These are phyloP conservation scores for Hawksworthiomyces lignivorus DNA, from an alignment of 2,329 filamentous ascomycete genomes.

Conservation along the genomic window DNA sequence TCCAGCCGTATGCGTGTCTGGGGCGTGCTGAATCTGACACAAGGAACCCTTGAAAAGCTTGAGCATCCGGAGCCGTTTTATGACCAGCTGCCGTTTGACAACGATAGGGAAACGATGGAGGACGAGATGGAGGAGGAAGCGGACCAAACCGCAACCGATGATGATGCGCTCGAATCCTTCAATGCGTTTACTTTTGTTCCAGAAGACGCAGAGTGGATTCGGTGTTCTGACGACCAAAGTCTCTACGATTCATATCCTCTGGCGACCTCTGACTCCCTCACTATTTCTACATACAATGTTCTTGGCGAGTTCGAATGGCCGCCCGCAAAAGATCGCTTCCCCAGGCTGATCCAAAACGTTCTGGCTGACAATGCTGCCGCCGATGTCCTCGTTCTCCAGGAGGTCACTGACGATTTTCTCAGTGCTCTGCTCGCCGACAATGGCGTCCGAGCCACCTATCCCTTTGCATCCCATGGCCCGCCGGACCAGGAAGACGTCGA, in stretches of 20 bases:
- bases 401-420: slow-evolving; percentile 58
- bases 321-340: slow-evolving; percentile 32
- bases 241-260: slow-evolving; percentile 3
- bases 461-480: slow-evolving; percentile 50
- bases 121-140: neutral
- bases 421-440: slow-evolving; percentile 41
- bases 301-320: slow-evolving; percentile 44
- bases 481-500: slow-evolving; percentile 42
- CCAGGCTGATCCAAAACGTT: slow-evolving; percentile 35
- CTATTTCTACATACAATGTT: slow-evolving; percentile 44
- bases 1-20: slow-evolving; percentile 48
- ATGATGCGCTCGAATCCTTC: slow-evolving; percentile 6
- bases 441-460: slow-evolving; percentile 40
- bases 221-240: slow-evolving; percentile 6
- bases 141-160: neutral
- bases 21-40: slow-evolving; percentile 36
- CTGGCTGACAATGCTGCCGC: slow-evolving; percentile 33
- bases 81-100: slow-evolving; percentile 1
- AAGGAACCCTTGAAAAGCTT: slow-evolving; percentile 18
- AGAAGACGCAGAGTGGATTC: slow-evolving; percentile 8
- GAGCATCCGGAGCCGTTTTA: slow-evolving; percentile 18
- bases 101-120: neutral
- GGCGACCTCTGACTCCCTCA: slow-evolving; percentile 16
- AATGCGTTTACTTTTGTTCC: slow-evolving; percentile 8
- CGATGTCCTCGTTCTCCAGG: slow-evolving; percentile 49